Base-by-base conservation (phyloP, 2,329 filamentous ascomycete species). In the Trichoderma cornu-damae region DNA sequence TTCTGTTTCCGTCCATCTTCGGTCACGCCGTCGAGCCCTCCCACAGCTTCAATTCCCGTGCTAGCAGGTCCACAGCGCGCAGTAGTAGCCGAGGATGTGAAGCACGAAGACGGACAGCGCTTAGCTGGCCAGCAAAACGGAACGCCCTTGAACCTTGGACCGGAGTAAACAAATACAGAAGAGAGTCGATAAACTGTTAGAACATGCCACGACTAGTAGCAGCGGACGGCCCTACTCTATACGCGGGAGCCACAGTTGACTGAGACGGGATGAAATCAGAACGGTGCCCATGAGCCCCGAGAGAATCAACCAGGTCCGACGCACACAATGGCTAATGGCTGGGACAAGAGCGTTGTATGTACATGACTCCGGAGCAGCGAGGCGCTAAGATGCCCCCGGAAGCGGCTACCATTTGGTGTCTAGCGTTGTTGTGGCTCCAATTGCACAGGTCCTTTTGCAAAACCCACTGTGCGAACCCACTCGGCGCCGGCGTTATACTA, bases 391-490 rank as follows among this genome's bases (percentile, higher is more conserved):
- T n/a, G 35, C 57, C 55, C 51, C 57, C 56, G 59, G 62, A 58
- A 61, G 46, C 47, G 49, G 58, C 59, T 61, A 37, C 60, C 62
- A 57, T 53, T 61, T 59, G 54, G 59, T 60, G 47, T 58, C 59
- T 66, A 65, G 64, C 63, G 63, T 55, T 32, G 57, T 48, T 40
- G 42, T 44, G 52, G 50, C 54, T 47, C 53, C 57, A 55, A 51
- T 53, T 56, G 57, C 44, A 53, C 57, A 61, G 63, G 63, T 63
- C 54, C 64, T 65, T 66, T 66, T 66, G 63, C 58, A 64, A 62
- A 61, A 57, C 58, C 63, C 64, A 63, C 62, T 9, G n/a, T n/a
- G 44, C 16, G 53, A 58, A 47, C 16, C 56, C 56, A 58, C 48
- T 58, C 56, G 30, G 40, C 30, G 46, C 55, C 50, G 40, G 55